Evolutionary conservation across 106 monocot species (phyloP).

Genomic region (Phalaenopsis equestris): DNA sequence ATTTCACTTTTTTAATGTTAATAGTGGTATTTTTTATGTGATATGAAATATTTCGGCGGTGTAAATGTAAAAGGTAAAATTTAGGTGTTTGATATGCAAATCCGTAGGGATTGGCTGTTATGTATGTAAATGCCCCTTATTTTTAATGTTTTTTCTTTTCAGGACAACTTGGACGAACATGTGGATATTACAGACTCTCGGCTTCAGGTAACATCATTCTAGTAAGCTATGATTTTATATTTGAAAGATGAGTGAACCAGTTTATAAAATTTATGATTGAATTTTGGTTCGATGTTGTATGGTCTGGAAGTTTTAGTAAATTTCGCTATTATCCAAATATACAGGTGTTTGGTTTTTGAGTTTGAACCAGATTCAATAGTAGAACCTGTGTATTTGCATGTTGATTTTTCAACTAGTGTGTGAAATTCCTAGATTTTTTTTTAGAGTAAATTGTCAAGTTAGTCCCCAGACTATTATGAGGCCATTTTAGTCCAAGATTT

Average conservation of each 20-base stretch:
- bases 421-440: neutral
- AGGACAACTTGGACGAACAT: slow-evolving; percentile 34
- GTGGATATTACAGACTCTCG: slow-evolving; percentile 25
- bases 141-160: neutral
- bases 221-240: too few species aligned
- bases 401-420: neutral
- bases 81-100: too few species aligned
- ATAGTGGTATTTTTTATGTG: too few species aligned
- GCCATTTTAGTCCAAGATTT: too few species aligned
- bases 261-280: neutral
- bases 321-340: neutral
- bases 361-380: neutral
- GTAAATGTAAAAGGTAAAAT: too few species aligned
- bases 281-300: neutral
- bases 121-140: too few species aligned
- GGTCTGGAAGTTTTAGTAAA: neutral
- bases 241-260: too few species aligned
- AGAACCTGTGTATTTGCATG: neutral
- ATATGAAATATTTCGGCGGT: too few species aligned
- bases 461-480: too few species aligned
- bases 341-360: too few species aligned
- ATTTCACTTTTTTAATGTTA: too few species aligned
- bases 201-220: slow-evolving; percentile 25
- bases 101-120: too few species aligned
- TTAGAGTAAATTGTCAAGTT: neutral